Percentiles rank a stretch among this genome's conserved stretches.
phyloP scores from a whole-genome alignment of 495 filamentous ascomycete species.

The Penicilliopsis zonata region DNA sequence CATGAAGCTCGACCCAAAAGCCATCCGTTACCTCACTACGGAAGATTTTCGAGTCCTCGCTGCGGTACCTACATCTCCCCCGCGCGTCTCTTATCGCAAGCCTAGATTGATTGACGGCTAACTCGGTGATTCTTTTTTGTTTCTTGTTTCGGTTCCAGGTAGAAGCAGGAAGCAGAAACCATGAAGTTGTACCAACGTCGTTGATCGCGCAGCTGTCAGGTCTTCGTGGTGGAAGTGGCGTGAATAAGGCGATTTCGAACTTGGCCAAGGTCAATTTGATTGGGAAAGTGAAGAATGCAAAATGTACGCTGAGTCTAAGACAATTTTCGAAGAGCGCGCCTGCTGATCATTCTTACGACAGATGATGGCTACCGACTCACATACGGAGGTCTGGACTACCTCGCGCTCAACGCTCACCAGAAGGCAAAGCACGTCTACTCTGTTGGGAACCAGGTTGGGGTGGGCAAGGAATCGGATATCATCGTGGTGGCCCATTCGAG shows the following conservation, averaged over 20 bases:
- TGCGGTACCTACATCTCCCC: slow-evolving; percentile 49
- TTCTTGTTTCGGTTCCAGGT: slow-evolving; percentile 51
- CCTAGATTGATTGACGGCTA: slow-evolving; percentile 15
- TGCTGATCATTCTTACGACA: slow-evolving; percentile 10
- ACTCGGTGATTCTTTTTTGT: slow-evolving; percentile 12
- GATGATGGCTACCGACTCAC: slow-evolving; percentile 96
- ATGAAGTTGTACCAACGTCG: slow-evolving; percentile 88
- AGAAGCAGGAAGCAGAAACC: slow-evolving; percentile 88
- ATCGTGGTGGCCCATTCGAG: slow-evolving; percentile 69
- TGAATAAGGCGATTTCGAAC: slow-evolving; percentile 77
- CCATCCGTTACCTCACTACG: slow-evolving; percentile 76
- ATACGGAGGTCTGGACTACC: slow-evolving; percentile 94
- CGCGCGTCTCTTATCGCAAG: slow-evolving; percentile 15
- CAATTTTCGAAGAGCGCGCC: no score
- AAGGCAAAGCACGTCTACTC: slow-evolving; percentile 70
- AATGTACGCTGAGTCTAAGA: slow-evolving; percentile 51
- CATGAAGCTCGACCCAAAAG: slow-evolving; percentile 91
- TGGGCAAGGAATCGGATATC: slow-evolving; percentile 97
- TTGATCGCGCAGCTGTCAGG: slow-evolving; percentile 76
- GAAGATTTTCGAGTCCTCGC: slow-evolving; percentile 96
- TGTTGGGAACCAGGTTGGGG: slow-evolving; percentile 88
- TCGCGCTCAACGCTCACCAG: slow-evolving; percentile 80
- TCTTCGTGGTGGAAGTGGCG: slow-evolving; percentile 68
- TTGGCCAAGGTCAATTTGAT: slow-evolving; percentile 91
- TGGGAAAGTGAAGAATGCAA: slow-evolving; percentile 84